Conservation (phyloP, 352 stramenopile species). For the Phytopythium montanum region DNA sequence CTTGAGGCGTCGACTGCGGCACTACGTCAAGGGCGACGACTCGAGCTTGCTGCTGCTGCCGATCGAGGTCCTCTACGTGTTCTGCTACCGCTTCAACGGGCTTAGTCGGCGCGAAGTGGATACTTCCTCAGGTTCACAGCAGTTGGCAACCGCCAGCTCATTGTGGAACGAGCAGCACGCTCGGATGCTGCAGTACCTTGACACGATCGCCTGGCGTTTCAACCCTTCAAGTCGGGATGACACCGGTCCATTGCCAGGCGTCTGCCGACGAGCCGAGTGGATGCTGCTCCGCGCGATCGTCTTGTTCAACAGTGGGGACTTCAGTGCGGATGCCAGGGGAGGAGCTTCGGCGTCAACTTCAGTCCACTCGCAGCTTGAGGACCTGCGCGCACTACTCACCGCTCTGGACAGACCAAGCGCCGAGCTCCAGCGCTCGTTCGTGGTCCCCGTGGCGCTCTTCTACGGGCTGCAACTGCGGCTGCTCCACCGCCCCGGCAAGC, state of each 20-base stretch:
- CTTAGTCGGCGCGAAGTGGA: neutral
- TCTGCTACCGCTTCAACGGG: slow-evolving; percentile 18
- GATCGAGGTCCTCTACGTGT: slow-evolving; percentile 36
- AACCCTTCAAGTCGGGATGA: slow-evolving; percentile 1
- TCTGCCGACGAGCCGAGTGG: slow-evolving; percentile 13
- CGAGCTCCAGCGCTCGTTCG: slow-evolving; percentile 16
- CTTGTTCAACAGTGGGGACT: slow-evolving; percentile 28
- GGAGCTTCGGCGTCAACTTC: neutral
- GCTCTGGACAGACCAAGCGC: neutral
- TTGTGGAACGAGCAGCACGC: slow-evolving; percentile 4
- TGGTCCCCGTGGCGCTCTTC: slow-evolving; percentile 29
- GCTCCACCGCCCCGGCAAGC: neutral
- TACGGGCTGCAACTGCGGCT: slow-evolving; percentile 33
- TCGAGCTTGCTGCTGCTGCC: slow-evolving; percentile 28
- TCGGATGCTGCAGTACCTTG: slow-evolving; percentile 10
- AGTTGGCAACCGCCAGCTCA: neutral
- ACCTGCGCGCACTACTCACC: neutral
- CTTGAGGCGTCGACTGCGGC: slow-evolving; percentile 22
- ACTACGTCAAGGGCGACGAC: slow-evolving; percentile 22
- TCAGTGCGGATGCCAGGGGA: neutral
- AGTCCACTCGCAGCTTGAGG: neutral
- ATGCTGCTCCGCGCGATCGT: slow-evolving; percentile 29
- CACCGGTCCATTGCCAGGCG: slow-evolving; percentile 3
- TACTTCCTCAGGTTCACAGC: neutral
- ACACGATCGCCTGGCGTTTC: slow-evolving; percentile 2